Conservation (phyloP, 208 protist genomes). For the Trypanosoma congolense region DNA sequence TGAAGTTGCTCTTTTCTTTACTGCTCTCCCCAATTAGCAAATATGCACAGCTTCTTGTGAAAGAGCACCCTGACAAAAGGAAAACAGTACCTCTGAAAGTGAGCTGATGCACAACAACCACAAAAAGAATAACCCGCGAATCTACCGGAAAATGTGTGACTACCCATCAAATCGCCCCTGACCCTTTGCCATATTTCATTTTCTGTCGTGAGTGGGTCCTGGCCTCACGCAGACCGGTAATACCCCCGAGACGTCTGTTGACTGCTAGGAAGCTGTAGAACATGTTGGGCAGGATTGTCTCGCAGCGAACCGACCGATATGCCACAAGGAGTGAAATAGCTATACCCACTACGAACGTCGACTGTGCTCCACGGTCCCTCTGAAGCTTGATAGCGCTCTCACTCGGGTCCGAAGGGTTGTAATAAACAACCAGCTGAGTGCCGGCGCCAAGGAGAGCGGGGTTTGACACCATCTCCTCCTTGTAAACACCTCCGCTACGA, state of each 20-base stretch:
- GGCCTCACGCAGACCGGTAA: conserved; percentile 64
- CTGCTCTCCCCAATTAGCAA: too few species aligned
- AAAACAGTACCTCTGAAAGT: too few species aligned
- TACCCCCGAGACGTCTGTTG: conserved; percentile 68
- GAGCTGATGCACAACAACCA: background rate
- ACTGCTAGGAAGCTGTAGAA: conserved; percentile 83
- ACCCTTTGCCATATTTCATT: conserved; percentile 83
- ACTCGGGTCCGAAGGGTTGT: conserved; percentile 76
- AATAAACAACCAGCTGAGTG: conserved; percentile 83
- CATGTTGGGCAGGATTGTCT: conserved; percentile 91
- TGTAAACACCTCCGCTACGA: conserved; percentile 78
- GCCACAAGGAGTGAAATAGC: conserved; percentile 64
- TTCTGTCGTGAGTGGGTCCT: conserved; percentile 59
- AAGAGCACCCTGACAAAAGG: too few species aligned
- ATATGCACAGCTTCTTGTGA: too few species aligned
- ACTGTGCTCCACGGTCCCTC: conserved; percentile 72
- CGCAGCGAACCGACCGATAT: conserved; percentile 81
- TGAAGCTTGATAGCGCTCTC: conserved; percentile 87
- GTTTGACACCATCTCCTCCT: conserved; percentile 79
- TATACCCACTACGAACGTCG: conserved; percentile 62
- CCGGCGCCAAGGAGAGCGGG: conserved; percentile 79
- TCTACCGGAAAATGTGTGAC: background rate
- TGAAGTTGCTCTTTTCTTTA: too few species aligned
- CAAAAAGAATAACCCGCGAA: background rate
- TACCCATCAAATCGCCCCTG: conserved; percentile 37